phyloP scores from a whole-genome alignment of 768 basidiomycete species.

The Mycena rebaudengoi region DNA sequence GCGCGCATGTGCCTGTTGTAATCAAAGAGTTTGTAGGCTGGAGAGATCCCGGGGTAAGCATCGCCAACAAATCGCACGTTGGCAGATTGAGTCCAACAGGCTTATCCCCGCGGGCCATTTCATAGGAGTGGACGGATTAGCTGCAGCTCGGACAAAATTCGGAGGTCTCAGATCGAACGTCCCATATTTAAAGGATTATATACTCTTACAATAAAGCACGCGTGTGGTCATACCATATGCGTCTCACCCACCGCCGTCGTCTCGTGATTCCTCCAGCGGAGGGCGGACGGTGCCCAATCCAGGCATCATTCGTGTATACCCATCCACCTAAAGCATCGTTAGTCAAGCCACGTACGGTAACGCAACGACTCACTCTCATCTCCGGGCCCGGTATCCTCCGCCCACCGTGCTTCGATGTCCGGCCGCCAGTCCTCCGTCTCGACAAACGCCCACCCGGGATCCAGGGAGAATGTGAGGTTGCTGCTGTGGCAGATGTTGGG shows the following conservation, averaged over 20 bases:
- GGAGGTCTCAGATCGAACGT: no score
- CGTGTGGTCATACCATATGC: constrained; percentile 64
- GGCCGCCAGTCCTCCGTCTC: constrained; percentile 81
- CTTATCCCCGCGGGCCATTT: no score
- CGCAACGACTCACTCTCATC: constrained; percentile 35
- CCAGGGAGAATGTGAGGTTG: constrained; percentile 82
- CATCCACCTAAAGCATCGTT: constrained; percentile 67
- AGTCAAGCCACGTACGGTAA: background rate
- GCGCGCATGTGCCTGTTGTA: no score
- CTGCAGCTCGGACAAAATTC: no score
- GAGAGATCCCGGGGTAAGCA: no score
- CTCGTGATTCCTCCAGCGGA: constrained; percentile 64
- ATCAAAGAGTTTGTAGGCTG: no score
- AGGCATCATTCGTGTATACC: constrained; percentile 83
- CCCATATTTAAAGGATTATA: no score
- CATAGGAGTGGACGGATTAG: no score
- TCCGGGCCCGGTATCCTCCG: constrained; percentile 23
- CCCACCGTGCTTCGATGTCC: constrained; percentile 70
- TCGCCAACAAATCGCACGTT: no score
- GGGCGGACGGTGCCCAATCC: constrained; percentile 59
- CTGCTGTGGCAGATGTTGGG: constrained; percentile 58
- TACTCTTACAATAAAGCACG: no score
- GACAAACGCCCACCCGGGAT: constrained; percentile 77
- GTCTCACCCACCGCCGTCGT: constrained; percentile 72
- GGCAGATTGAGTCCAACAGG: no score